Percentiles rank a stretch among this genome's conserved stretches.
Evolutionary conservation across 2,329 filamentous ascomycete genomes (phyloP).

Genomic region (Ophiostoma ips): DNA sequence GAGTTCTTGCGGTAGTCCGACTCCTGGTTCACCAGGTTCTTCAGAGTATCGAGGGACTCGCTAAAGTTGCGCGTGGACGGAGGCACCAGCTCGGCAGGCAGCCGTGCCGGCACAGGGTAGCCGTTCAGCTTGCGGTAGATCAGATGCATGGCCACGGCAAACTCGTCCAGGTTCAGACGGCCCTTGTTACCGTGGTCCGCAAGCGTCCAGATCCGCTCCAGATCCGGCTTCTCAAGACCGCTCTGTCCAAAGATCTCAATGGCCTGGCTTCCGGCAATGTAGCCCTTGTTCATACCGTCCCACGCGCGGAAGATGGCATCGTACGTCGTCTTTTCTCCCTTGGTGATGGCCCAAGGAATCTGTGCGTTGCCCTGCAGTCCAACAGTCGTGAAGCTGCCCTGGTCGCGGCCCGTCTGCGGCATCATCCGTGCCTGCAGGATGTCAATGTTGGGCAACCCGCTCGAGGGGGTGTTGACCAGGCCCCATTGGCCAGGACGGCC

Average conservation of each 20-base stretch:
- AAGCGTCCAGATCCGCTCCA: slow-evolving; percentile 90
- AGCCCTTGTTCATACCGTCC: slow-evolving; percentile 90
- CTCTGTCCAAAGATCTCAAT: slow-evolving; percentile 97
- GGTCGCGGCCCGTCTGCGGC: slow-evolving; percentile 84
- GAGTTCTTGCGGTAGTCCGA: slow-evolving; percentile 80
- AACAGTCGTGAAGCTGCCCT: slow-evolving; percentile 56
- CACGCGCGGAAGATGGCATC: slow-evolving; percentile 90
- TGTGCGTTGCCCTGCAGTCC: slow-evolving; percentile 87
- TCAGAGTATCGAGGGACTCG: slow-evolving; percentile 85
- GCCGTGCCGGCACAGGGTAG: slow-evolving; percentile 74
- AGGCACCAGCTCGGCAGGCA: slow-evolving; percentile 85
- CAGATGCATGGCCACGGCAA: slow-evolving; percentile 96
- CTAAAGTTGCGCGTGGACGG: slow-evolving; percentile 89
- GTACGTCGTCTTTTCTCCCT: slow-evolving; percentile 95
- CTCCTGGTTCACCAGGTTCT: slow-evolving; percentile 76
- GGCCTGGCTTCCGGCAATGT: slow-evolving; percentile 79
- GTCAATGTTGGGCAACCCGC: slow-evolving; percentile 85
- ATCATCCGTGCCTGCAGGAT: slow-evolving; percentile 89
- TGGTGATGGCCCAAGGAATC: slow-evolving; percentile 96
- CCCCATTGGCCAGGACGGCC: slow-evolving; percentile 92
- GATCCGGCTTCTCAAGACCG: slow-evolving; percentile 75
- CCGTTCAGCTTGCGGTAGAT: slow-evolving; percentile 96
- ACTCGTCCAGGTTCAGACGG: slow-evolving; percentile 88
- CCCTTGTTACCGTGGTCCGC: slow-evolving; percentile 91
- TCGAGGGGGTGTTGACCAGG: slow-evolving; percentile 85